A percentile compares a stretch with the other conserved stretches of the same genome.
Evolutionary conservation across 202 grass and related monocot species (phyloP).

Genomic region (Brachypodium distachyon): DNA sequence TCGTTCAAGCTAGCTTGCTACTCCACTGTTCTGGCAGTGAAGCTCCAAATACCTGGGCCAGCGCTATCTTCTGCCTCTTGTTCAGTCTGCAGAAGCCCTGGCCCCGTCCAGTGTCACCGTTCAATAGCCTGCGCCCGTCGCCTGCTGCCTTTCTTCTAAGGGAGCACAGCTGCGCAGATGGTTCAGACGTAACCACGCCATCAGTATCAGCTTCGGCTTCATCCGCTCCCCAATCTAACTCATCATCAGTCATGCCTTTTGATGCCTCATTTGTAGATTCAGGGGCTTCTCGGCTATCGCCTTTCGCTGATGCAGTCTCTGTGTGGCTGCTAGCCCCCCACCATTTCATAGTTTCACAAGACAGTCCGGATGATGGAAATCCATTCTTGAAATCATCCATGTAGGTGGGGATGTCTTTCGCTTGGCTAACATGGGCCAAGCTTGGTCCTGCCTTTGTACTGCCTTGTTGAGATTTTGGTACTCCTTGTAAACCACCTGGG

Average conservation of each 20-base stretch:
- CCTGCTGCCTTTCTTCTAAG: conserved; percentile 75
- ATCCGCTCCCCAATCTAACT: conserved; percentile 55
- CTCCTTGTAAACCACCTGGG: conserved; percentile 31
- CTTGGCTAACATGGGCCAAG: conserved; percentile 42
- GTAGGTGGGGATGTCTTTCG: conserved; percentile 66
- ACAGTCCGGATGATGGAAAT: conserved; percentile 64
- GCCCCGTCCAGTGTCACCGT: conserved; percentile 9
- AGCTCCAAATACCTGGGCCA: conserved; percentile 69
- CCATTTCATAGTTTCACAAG: conserved; percentile 60
- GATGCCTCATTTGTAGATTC: conserved; percentile 36
- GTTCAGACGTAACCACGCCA: conserved; percentile 5
- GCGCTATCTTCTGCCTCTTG: conserved; percentile 62
- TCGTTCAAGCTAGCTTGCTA: conserved; percentile 20
- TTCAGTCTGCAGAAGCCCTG: conserved; percentile 37
- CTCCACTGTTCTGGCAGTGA: conserved; percentile 54
- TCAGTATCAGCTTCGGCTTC: conserved; percentile 33
- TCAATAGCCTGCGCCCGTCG: conserved; percentile 48
- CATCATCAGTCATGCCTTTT: conserved; percentile 38
- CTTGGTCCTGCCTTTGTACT: conserved; percentile 37
- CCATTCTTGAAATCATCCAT: conserved; percentile 93
- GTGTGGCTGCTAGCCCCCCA: conserved; percentile 44
- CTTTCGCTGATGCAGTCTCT: conserved; percentile 29
- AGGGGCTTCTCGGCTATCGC: conserved; percentile 16
- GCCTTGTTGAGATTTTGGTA: conserved; percentile 44
- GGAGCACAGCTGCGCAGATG: conserved; percentile 49